These are phyloP conservation scores for Cutaneotrichosporon cutaneum DNA, from an alignment of 1,284 basidiomycete genomes.

Conservation along the genomic window DNA sequence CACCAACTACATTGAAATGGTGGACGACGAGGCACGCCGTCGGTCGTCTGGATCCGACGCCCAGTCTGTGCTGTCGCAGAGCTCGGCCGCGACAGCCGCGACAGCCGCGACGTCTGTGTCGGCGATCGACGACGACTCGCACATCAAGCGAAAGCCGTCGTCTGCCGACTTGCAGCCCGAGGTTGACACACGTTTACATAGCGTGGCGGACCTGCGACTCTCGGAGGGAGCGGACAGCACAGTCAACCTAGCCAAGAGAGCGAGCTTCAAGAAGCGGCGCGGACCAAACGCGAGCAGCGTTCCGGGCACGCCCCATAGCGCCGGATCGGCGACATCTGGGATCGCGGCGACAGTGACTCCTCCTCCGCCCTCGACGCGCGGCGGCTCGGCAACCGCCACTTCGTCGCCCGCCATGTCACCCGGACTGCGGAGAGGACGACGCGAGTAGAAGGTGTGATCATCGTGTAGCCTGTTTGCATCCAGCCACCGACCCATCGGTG, in stretches of 20 bases:
- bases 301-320: neutral
- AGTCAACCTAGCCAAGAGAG: slow-evolving; percentile 40
- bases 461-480: neutral
- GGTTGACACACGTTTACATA: slow-evolving; percentile 14
- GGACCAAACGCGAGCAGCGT: slow-evolving; percentile 5
- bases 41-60: neutral
- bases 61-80: neutral
- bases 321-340: neutral
- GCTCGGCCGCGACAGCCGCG: slow-evolving; percentile 4
- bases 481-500: neutral
- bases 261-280: slow-evolving; percentile 46
- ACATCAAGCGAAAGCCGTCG: slow-evolving; percentile 42
- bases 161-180: slow-evolving; percentile 45
- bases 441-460: neutral
- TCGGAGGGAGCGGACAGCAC: slow-evolving; percentile 15
- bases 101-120: slow-evolving; percentile 3
- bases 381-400: neutral
- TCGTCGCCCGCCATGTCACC: neutral
- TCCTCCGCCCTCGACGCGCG: neutral
- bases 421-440: neutral
- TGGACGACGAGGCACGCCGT: slow-evolving; percentile 61
- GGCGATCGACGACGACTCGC: slow-evolving; percentile 43
- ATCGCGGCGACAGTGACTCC: neutral
- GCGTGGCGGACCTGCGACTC: slow-evolving; percentile 5
- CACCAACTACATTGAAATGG: slow-evolving; percentile 71